These are phyloP conservation scores for Microstroma glucosiphilum DNA, from an alignment of 1,284 basidiomycete species.

Conservation along the genomic window DNA sequence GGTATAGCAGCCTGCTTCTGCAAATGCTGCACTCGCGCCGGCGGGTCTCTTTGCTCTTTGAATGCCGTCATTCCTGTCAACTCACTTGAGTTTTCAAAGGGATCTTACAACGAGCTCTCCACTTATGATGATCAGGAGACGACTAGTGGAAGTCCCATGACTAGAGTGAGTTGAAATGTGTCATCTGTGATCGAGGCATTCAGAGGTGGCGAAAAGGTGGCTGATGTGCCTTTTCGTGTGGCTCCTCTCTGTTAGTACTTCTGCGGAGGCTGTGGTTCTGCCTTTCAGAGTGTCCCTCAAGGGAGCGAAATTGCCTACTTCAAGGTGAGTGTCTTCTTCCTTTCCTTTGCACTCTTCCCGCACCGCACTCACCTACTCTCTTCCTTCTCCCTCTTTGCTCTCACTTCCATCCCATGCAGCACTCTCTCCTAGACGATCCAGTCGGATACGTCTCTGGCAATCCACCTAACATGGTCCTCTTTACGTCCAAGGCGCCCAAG, in stretches of 20 bases:
- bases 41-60: constrained; percentile 1
- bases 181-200: no score
- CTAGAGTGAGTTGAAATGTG: no score
- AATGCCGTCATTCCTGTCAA: constrained; percentile 3
- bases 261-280: background rate
- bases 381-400: background rate
- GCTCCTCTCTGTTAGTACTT: background rate
- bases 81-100: background rate
- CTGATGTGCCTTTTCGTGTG: no score
- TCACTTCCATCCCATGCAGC: background rate
- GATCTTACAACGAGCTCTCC: background rate
- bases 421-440: constrained; percentile 1
- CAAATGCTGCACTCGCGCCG: constrained; percentile 4
- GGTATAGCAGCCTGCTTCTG: constrained; percentile 6
- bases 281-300: background rate
- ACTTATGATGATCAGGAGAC: background rate
- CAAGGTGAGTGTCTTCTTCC: background rate
- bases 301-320: background rate
- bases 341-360: background rate
- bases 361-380: background rate
- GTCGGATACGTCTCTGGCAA: background rate
- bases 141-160: constrained; percentile 1
- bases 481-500: background rate
- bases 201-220: no score
- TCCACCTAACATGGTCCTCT: constrained; percentile 1